A percentile compares a stretch with the other conserved stretches of the same genome.
Conservation (phyloP, 805 yeast genomes). For the Brettanomyces custersianus region DNA sequence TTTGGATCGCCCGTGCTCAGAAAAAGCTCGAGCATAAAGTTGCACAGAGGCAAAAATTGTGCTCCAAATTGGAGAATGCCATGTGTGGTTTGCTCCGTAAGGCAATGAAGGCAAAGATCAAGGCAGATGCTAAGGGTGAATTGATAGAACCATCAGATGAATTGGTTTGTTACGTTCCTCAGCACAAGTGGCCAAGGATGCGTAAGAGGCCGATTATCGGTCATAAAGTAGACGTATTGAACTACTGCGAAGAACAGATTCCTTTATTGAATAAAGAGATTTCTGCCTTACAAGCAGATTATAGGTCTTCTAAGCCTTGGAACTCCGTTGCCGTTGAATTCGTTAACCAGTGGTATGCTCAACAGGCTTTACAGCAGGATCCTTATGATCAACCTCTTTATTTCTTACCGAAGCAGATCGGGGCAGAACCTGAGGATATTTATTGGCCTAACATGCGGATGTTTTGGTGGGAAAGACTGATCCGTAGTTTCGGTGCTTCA, state of each 20-base stretch:
- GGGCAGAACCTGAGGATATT: constrained; percentile 55
- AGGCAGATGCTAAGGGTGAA: constrained; percentile 60
- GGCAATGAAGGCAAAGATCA: constrained; percentile 55
- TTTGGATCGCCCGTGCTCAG: constrained; percentile 69
- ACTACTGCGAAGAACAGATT: constrained; percentile 46
- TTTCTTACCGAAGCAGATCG: constrained; percentile 51
- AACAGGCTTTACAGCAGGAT: constrained; percentile 56
- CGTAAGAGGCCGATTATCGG: constrained; percentile 36
- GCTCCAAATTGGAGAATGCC: constrained; percentile 57
- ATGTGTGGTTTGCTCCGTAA: constrained; percentile 45
- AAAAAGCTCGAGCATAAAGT: constrained; percentile 47
- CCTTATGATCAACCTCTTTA: constrained; percentile 60
- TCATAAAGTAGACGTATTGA: constrained; percentile 54
- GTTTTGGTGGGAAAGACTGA: constrained; percentile 71
- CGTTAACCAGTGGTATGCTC: constrained; percentile 67
- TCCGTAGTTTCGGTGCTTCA: constrained; percentile 42
- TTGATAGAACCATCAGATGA: constrained; percentile 35
- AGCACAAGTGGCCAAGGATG: constrained; percentile 58
- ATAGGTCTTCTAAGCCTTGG: constrained; percentile 46
- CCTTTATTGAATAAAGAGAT: constrained; percentile 52
- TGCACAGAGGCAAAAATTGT: constrained; percentile 49
- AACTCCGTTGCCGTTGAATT: constrained; percentile 76
- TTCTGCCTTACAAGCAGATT: constrained; percentile 41
- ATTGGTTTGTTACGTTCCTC: constrained; percentile 50
- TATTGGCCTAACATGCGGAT: constrained; percentile 67